phyloP scores from a whole-genome alignment of 2,329 filamentous ascomycete genomes.

The Epicoccum sorghinum region DNA sequence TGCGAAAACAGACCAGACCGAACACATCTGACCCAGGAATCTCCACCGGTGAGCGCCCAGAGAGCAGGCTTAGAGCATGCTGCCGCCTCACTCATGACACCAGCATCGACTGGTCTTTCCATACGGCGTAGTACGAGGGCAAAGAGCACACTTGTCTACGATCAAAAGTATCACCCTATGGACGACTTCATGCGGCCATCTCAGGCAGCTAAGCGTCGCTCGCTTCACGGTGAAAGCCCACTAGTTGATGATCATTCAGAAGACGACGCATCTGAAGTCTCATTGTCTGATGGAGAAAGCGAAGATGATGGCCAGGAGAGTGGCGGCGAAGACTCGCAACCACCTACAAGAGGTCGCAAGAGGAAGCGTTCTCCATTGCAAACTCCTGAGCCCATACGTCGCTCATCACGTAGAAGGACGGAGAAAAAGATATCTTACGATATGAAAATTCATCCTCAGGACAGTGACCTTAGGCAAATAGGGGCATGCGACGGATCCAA shows the following conservation, averaged over 20 bases:
- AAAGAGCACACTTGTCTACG: slow-evolving; percentile 33
- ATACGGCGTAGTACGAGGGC: slow-evolving; percentile 6
- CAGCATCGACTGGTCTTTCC: neutral
- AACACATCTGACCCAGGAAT: neutral
- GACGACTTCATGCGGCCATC: slow-evolving; percentile 37
- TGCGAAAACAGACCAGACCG: neutral
- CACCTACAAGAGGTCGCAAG: slow-evolving; percentile 17
- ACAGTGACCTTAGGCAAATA: slow-evolving; percentile 22
- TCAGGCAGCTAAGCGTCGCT: slow-evolving; percentile 35
- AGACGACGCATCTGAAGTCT: neutral
- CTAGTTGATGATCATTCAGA: slow-evolving; percentile 2
- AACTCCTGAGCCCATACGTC: slow-evolving; percentile 21
- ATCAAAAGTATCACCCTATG: slow-evolving; percentile 44
- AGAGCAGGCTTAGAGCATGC: neutral
- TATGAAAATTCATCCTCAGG: slow-evolving; percentile 38
- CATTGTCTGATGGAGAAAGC: slow-evolving; percentile 6
- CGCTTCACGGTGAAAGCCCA: slow-evolving; percentile 26
- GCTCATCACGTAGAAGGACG: slow-evolving; percentile 30
- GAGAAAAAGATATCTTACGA: slow-evolving; percentile 31
- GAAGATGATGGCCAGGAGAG: slow-evolving; percentile 8
- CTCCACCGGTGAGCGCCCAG: neutral
- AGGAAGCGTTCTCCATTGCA: slow-evolving; percentile 3
- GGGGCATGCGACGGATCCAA: slow-evolving; percentile 6
- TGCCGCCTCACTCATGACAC: neutral
- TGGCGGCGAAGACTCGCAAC: slow-evolving; percentile 8